These are phyloP conservation scores for Aegilops sharonensis DNA, from an alignment of 176 grass and related monocot genomes.

Conservation along the genomic window DNA sequence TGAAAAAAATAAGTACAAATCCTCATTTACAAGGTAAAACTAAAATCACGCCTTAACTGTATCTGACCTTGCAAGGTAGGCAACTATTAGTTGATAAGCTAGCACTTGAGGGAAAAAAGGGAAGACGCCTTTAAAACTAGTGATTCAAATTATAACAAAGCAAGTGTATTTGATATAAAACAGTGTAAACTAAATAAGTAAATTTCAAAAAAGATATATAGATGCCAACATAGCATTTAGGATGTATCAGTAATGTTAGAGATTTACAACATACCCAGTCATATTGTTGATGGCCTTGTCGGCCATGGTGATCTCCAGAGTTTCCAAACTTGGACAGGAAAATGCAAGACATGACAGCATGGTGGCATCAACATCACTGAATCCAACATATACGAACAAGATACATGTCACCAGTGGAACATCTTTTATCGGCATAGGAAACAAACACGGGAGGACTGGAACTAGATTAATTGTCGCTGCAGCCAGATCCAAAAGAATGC, in stretches of 20 bases:
- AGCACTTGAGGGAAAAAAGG: constrained; percentile 1
- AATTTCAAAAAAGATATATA: background rate
- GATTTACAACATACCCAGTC: constrained; percentile 57
- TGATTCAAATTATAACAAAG: constrained; percentile 17
- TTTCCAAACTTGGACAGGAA: constrained; percentile 69
- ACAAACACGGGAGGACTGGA: background rate
- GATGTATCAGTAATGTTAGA: background rate
- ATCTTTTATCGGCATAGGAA: constrained; percentile 5
- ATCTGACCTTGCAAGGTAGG: background rate
- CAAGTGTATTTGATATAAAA: constrained; percentile 1
- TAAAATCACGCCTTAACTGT: background rate
- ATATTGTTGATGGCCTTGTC: constrained; percentile 72
- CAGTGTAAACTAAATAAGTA: background rate
- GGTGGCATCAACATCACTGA: constrained; percentile 84
- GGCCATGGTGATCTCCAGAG: constrained; percentile 74
- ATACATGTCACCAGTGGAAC: constrained; percentile 15
- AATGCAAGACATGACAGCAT: constrained; percentile 65
- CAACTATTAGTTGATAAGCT: background rate
- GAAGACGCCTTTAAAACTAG: background rate
- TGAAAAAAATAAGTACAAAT: constrained; percentile 19
- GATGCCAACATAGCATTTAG: background rate
- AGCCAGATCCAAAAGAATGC: background rate
- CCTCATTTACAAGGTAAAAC: background rate
- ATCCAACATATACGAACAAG: constrained; percentile 29
- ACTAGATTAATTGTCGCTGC: background rate